Evolutionary conservation across 2,329 filamentous ascomycete species (phyloP).

Genomic region (Penicillium thymicola): DNA sequence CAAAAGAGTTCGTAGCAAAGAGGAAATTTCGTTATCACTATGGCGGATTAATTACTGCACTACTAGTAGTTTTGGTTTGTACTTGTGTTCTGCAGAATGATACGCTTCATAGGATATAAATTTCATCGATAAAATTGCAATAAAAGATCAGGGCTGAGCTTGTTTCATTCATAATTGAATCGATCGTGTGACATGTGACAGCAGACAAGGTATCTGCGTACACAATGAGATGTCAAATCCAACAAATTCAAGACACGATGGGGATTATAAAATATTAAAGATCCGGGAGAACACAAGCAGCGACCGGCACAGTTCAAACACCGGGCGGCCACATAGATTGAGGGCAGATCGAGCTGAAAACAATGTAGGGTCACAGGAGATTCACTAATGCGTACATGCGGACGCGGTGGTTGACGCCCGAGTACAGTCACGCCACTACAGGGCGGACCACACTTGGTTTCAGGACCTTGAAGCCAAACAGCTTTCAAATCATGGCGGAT

Average conservation of each 20-base stretch:
- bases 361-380: not conserved
- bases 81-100: not conserved
- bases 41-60: too few species aligned
- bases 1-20: too few species aligned
- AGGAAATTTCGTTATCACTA: too few species aligned
- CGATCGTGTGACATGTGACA: not conserved
- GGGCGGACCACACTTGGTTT: not conserved
- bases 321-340: not conserved
- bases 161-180: not conserved
- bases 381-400: not conserved
- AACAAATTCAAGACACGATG: not conserved
- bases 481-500: not conserved
- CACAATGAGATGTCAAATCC: not conserved
- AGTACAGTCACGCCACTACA: not conserved
- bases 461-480: not conserved
- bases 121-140: not conserved
- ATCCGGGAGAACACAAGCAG: not conserved
- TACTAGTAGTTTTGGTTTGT: too few species aligned
- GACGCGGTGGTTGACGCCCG: not conserved
- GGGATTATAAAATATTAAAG: not conserved
- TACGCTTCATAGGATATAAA: not conserved
- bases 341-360: not conserved
- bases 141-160: not conserved
- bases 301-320: not conserved
- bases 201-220: not conserved